Conservation (phyloP, 2,329 filamentous ascomycete species). For the Elsinoe ampelina region DNA sequence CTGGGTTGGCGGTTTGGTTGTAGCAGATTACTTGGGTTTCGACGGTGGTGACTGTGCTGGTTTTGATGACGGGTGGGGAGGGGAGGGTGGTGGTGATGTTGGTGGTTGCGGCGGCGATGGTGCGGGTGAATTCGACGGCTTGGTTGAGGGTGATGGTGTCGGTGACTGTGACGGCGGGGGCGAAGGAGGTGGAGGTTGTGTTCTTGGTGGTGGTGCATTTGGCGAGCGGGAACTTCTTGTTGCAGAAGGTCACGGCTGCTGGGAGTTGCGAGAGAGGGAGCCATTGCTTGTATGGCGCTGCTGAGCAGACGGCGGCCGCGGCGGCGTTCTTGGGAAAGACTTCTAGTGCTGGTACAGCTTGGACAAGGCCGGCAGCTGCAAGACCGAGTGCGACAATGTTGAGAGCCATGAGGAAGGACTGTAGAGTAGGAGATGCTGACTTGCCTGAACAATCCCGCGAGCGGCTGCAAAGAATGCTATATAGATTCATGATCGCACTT, state of each 20-base stretch:
- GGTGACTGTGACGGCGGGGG: background rate
- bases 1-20: conserved; percentile 3
- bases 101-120: conserved; percentile 2
- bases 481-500: background rate
- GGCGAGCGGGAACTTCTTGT: background rate
- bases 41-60: conserved; percentile 1
- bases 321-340: conserved; percentile 4
- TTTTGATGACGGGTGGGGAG: conserved; percentile 2
- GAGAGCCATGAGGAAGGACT: background rate
- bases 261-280: conserved; percentile 10
- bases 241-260: conserved; percentile 6
- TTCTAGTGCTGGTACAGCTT: background rate
- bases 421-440: conserved; percentile 1
- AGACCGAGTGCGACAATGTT: conserved; percentile 5
- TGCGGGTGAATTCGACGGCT: background rate
- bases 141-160: conserved; percentile 1
- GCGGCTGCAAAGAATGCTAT: background rate
- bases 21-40: conserved; percentile 10
- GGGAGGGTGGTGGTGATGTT: background rate
- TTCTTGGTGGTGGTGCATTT: background rate
- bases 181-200: background rate
- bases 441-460: conserved; percentile 3
- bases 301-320: background rate
- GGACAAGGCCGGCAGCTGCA: conserved; percentile 3
- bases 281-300: conserved; percentile 11